These are phyloP conservation scores for Rosa chinensis DNA, from an alignment of 306 rosid species.

Conservation along the genomic window DNA sequence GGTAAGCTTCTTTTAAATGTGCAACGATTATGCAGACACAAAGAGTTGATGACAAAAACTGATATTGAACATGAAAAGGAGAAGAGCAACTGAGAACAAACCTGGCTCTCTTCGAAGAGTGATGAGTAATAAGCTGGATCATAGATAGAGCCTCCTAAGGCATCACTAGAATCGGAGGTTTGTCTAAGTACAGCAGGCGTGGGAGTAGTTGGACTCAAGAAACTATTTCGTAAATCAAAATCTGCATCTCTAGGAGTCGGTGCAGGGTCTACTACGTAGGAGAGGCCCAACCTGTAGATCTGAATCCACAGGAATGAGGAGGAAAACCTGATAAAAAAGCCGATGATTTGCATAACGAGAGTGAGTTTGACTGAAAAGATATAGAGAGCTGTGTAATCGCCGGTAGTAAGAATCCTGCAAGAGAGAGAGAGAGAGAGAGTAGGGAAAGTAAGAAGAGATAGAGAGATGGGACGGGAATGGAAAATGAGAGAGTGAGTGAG, in stretches of 20 bases:
- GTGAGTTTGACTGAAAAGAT: slow-evolving; percentile 85
- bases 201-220: slow-evolving; percentile 73
- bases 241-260: slow-evolving; percentile 55
- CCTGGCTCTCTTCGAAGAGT: slow-evolving; percentile 74
- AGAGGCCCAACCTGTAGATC: slow-evolving; percentile 90
- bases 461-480: not conserved
- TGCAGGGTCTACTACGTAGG: slow-evolving; percentile 54
- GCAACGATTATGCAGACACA: slow-evolving; percentile 10
- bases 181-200: slow-evolving; percentile 63
- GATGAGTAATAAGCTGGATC: slow-evolving; percentile 82
- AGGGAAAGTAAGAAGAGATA: too few species aligned
- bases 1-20: not conserved
- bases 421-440: not conserved
- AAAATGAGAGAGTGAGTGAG: not conserved
- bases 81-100: not conserved
- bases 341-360: slow-evolving; percentile 71
- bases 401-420: slow-evolving; percentile 68
- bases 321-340: slow-evolving; percentile 66
- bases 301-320: slow-evolving; percentile 92
- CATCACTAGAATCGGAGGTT: slow-evolving; percentile 72
- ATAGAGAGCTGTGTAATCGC: slow-evolving; percentile 40
- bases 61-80: not conserved
- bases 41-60: slow-evolving; percentile 14
- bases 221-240: slow-evolving; percentile 72
- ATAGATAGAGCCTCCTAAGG: slow-evolving; percentile 87